A percentile compares a stretch with the other conserved stretches of the same genome.
Conservation (phyloP, 75 land plant species). For the Isoetes taiwanensis region DNA sequence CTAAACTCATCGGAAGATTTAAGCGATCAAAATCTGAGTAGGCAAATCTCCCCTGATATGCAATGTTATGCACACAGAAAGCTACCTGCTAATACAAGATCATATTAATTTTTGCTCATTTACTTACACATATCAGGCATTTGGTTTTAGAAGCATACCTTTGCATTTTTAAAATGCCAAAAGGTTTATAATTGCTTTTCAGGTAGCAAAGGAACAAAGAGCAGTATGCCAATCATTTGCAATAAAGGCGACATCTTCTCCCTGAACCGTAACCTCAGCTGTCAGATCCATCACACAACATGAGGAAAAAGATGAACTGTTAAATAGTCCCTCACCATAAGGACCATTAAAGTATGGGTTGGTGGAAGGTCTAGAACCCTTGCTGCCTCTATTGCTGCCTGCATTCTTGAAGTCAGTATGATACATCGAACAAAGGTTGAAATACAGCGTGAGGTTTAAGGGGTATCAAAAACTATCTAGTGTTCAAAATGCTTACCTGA, state of each 20-base stretch:
- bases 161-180: slow-evolving; percentile 63
- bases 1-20: slow-evolving; percentile 64
- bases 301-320: too few relatives aligned
- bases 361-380: slow-evolving; percentile 43
- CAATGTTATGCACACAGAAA: slow-evolving; percentile 95
- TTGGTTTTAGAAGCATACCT: too few relatives aligned
- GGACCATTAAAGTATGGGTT: slow-evolving; percentile 66
- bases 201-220: slow-evolving; percentile 80
- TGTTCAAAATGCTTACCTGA: slow-evolving; percentile 49
- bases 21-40: slow-evolving; percentile 49
- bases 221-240: slow-evolving; percentile 98
- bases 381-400: slow-evolving; percentile 92
- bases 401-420: too few relatives aligned
- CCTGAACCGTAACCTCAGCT: slow-evolving; percentile 27
- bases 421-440: too few relatives aligned
- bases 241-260: slow-evolving; percentile 83
- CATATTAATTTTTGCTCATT: too few relatives aligned
- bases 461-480: too few relatives aligned
- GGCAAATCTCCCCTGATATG: slow-evolving; percentile 89
- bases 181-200: slow-evolving; percentile 56
- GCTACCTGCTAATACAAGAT: slow-evolving; percentile 53
- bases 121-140: too few relatives aligned
- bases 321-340: slow-evolving; percentile 42
- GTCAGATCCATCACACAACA: too few relatives aligned
- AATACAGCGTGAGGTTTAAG: too few relatives aligned